Conservation (phyloP, 345 rosid genomes). For the Hibiscus tridactylites region DNA sequence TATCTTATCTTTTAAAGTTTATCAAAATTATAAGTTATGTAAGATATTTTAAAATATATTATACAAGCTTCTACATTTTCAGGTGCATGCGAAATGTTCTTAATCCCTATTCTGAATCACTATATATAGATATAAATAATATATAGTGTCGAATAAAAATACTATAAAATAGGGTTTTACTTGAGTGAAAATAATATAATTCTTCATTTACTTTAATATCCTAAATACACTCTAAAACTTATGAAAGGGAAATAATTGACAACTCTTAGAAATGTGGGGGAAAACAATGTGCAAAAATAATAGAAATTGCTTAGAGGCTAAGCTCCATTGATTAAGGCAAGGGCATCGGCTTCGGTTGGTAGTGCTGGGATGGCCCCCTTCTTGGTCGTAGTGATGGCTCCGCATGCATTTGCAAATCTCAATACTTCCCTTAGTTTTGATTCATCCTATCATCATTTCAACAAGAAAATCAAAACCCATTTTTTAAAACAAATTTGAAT, state of each 20-base stretch:
- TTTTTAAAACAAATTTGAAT: not conserved
- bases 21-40: too few species aligned
- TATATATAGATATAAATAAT: too few species aligned
- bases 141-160: too few species aligned
- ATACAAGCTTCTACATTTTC: too few species aligned
- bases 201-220: too few species aligned
- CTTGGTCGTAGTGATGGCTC: conserved; percentile 95
- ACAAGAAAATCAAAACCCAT: not conserved
- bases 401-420: conserved; percentile 82
- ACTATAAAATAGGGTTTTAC: too few species aligned
- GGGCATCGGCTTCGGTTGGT: conserved; percentile 56
- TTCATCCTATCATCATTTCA: conserved; percentile 46
- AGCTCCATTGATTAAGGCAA: conserved; percentile 28
- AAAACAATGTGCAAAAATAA: not conserved
- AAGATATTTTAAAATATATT: too few species aligned
- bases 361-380: conserved; percentile 99
- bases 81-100: too few species aligned
- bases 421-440: conserved; percentile 60
- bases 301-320: not conserved
- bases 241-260: not conserved
- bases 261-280: not conserved
- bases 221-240: not conserved
- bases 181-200: too few species aligned
- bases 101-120: too few species aligned
- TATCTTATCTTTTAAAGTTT: too few species aligned